Percentiles rank a stretch among this genome's conserved stretches.
Conservation (phyloP, 129 eudicot species). For the Dittrichia graveolens region DNA sequence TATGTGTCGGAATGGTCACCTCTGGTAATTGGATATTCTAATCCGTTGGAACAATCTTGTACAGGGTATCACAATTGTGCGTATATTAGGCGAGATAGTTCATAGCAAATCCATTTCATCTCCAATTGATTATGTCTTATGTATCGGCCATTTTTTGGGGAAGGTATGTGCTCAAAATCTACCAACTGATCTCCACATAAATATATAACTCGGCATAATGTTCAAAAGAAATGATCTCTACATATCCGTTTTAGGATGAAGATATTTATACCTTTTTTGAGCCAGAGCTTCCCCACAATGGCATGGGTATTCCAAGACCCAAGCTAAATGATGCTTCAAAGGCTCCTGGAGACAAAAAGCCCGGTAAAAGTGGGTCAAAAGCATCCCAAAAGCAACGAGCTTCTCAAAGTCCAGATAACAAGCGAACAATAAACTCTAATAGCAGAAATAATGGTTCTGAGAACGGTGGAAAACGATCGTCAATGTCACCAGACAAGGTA, state of each 20-base stretch:
- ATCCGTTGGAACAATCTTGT: constrained; percentile 12
- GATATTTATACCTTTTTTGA: constrained; percentile 90
- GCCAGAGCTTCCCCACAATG: constrained; percentile 81
- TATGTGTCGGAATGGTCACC: background rate
- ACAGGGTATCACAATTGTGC: constrained; percentile 94
- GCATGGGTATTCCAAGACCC: constrained; percentile 51
- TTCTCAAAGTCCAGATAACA: constrained; percentile 45
- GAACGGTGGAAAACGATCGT: constrained; percentile 54
- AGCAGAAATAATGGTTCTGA: constrained; percentile 26
- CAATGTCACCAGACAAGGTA: constrained; percentile 49
- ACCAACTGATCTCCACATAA: background rate
- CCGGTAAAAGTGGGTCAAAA: constrained; percentile 52
- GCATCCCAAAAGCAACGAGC: constrained; percentile 46
- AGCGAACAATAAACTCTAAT: constrained; percentile 30
- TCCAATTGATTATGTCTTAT: constrained; percentile 76
- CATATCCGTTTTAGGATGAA: constrained; percentile 56
- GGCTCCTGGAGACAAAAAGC: constrained; percentile 50
- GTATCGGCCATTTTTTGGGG: constrained; percentile 76
- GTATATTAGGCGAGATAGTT: constrained; percentile 80
- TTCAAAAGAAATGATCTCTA: too few relatives aligned
- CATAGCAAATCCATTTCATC: constrained; percentile 71
- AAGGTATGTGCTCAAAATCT: constrained; percentile 23
- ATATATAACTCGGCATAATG: background rate
- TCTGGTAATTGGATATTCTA: too few relatives aligned
- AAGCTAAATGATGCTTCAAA: constrained; percentile 55